Conservation (phyloP, 768 basidiomycete genomes). For the Chalciporus sphaerocephalus region DNA sequence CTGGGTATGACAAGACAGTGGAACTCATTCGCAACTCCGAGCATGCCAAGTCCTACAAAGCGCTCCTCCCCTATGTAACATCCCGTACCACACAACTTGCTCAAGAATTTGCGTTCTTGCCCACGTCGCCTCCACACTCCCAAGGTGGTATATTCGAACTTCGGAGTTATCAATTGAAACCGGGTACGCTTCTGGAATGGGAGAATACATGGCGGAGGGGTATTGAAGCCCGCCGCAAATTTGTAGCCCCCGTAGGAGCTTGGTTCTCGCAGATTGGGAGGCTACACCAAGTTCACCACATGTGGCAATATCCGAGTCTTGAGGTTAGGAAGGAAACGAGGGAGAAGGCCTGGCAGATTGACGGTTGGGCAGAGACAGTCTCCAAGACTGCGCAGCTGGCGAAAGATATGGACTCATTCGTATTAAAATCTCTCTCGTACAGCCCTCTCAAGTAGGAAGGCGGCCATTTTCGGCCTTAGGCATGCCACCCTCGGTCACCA, state of each 20-base stretch:
- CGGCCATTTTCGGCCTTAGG: background rate
- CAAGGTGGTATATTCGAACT: slow-evolving; percentile 94
- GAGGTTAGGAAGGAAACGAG: slow-evolving; percentile 78
- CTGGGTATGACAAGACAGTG: slow-evolving; percentile 77
- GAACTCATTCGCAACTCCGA: slow-evolving; percentile 58
- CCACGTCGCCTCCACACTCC: slow-evolving; percentile 80
- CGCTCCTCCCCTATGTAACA: slow-evolving; percentile 71
- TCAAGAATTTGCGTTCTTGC: slow-evolving; percentile 95
- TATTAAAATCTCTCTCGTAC: slow-evolving; percentile 74
- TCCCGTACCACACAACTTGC: slow-evolving; percentile 74
- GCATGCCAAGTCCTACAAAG: slow-evolving; percentile 65
- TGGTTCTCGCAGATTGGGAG: slow-evolving; percentile 89
- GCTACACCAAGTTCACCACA: slow-evolving; percentile 86
- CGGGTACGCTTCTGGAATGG: slow-evolving; percentile 93
- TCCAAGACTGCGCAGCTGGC: slow-evolving; percentile 91
- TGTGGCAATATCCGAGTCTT: slow-evolving; percentile 92
- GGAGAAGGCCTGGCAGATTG: slow-evolving; percentile 89
- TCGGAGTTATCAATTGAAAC: slow-evolving; percentile 80
- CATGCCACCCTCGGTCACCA: too few relatives aligned
- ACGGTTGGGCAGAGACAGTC: slow-evolving; percentile 94
- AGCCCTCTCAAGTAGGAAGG: slow-evolving; percentile 71
- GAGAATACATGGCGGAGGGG: slow-evolving; percentile 91
- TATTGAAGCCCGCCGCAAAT: slow-evolving; percentile 87
- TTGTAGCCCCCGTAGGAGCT: slow-evolving; percentile 82
- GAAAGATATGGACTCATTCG: slow-evolving; percentile 80